phyloP scores from a whole-genome alignment of 805 yeast genomes.

The Yarrowia deformans region DNA sequence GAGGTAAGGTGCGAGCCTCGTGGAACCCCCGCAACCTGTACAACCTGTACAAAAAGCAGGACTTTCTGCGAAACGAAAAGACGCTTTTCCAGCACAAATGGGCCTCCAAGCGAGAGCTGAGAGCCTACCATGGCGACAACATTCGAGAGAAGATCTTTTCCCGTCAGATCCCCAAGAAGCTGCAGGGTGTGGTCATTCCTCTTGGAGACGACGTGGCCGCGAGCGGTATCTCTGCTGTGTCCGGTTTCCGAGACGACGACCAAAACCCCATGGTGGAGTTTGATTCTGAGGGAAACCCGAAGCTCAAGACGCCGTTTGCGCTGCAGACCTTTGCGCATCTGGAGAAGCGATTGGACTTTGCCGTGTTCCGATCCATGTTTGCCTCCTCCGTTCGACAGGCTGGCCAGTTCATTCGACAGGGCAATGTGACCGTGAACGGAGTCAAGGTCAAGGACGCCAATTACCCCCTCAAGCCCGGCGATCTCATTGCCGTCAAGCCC shows the following conservation, averaged over 20 bases:
- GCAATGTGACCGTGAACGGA: slow-evolving; percentile 87
- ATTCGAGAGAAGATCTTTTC: slow-evolving; percentile 85
- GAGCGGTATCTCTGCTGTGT: background rate
- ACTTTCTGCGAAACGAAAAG: background rate
- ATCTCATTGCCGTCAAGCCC: slow-evolving; percentile 83
- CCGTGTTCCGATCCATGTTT: slow-evolving; percentile 89
- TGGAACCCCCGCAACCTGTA: slow-evolving; percentile 91
- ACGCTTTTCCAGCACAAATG: slow-evolving; percentile 93
- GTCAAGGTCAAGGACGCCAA: slow-evolving; percentile 78
- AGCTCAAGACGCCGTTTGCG: slow-evolving; percentile 72
- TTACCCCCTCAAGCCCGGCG: slow-evolving; percentile 81
- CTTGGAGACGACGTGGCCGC: slow-evolving; percentile 21
- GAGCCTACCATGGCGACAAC: slow-evolving; percentile 96
- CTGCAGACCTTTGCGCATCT: slow-evolving; percentile 87
- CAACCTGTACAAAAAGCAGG: slow-evolving; percentile 54
- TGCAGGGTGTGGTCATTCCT: slow-evolving; percentile 74
- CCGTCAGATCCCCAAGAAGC: slow-evolving; percentile 66
- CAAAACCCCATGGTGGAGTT: slow-evolving; percentile 55
- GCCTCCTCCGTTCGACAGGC: slow-evolving; percentile 95
- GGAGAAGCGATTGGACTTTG: slow-evolving; percentile 89
- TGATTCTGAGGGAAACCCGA: slow-evolving; percentile 45
- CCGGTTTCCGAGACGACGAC: no score
- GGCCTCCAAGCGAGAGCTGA: slow-evolving; percentile 86
- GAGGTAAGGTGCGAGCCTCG: slow-evolving; percentile 71
- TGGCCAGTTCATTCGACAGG: slow-evolving; percentile 80